Base-by-base conservation (phyloP, 164 flowering plant species). In the Macadamia integrifolia region DNA sequence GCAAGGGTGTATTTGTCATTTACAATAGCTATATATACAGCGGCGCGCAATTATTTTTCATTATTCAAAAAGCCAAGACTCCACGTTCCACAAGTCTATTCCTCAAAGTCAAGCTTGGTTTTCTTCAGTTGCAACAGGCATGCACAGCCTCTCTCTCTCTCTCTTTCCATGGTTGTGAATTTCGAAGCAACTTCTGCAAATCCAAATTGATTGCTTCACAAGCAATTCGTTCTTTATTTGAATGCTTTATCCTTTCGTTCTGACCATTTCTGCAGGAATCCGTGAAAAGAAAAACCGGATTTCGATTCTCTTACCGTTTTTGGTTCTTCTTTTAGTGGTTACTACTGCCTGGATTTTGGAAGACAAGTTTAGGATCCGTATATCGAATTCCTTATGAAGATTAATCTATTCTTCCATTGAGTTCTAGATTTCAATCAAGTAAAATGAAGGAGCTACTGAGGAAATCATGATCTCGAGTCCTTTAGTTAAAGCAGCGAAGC, bases 261-360 rank as follows among this genome's bases (percentile, higher is more conserved):
- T 49, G 46, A 69, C 55, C 57, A 65, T 65, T 74, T 65, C 69
- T 65, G 62, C 63, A 58, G 58, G 35, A 69, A 65, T 74, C 73
- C 67, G 69, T 69, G 69, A 61, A 56, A 50, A 14, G 15, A 43
- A 59, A n/a, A 40, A 69, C 46, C 70, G 73, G 73, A 66, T 53
- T 69, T 50, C 64, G 18, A 32, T 40, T 46, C 49, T 30, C 48
- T 30, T 12, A 12, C 2, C 9, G 49, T 43, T 10, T 1, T 15
- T 13, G 15, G 9, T 69, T 61, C 1, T 18, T 3, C 9, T 3
- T 35, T 32, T 1, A 49, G 0, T 55, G 10, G 50, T 40, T 60
- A 48, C 53, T 57, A 48, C 53, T 57, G 44, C 43, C 57, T 55
- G 43, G 42, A 56, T 15, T 11, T 35, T 31, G 3, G 6, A 18